Evolutionary conservation across 495 filamentous ascomycete genomes (phyloP), one percentile per base, ranked within the genome.

Genomic region (Trichodelitschia bisporula): DNA sequence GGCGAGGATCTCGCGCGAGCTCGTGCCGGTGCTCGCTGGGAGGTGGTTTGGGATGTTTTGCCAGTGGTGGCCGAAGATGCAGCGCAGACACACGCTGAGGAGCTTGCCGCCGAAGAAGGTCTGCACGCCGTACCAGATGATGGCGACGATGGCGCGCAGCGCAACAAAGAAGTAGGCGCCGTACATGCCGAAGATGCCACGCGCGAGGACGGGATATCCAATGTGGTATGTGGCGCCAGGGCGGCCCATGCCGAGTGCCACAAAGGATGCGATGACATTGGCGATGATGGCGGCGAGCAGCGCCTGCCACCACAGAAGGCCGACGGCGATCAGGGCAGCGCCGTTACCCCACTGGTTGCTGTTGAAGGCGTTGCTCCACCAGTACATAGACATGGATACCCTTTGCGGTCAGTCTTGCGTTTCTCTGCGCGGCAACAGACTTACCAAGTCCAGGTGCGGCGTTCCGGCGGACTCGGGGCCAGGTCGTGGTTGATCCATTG

Each of bases 1-100:
- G 35, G 42, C 45, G 36, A 55, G 37, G 48, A 61, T 54, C 25
- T 48, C 49, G 36, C 54, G 47, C 2, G 56, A 54, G 1, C 55
- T 58, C 37, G 60, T 58, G 18, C 48, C 54, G 3, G 55, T 53
- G n/a, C 42, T 40, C 28, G 44, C 52, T 6, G 58, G 55, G 26
- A 61, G 51, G 28, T 51, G 48, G 43, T 63, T 59, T 0, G 56
- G 57, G 33, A 62, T 49, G 34, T 56, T 36, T 4, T 16, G 27
- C 9, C 6, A 29, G 26, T 34, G 31, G 28, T 43, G 30, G 30
- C 29, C 29, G 19, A 28, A 28, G 10, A 33, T 28, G 20, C 19
- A n/a, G 4, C n/a, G 12, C 4, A 33, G 19, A 21, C 12, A 4
- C 4, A 18, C 21, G 10, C 18, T 8, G 12, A 33, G 20, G 9